Evolutionary conservation across 805 yeast species (phyloP).

Genomic region (Ogataea allantospora): DNA sequence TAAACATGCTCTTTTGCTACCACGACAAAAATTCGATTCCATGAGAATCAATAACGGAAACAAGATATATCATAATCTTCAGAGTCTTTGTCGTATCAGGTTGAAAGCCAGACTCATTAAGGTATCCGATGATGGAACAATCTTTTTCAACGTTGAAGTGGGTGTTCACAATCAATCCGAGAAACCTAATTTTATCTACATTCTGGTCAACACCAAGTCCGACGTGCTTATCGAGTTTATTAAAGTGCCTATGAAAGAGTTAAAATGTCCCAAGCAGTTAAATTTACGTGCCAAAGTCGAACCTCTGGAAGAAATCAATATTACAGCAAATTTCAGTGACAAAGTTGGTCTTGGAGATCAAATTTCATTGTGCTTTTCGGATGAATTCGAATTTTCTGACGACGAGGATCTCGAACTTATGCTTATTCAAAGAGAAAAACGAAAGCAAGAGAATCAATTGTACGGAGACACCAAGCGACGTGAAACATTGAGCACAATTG

Average conservation of each 20-base stretch:
- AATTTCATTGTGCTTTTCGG: slow-evolving; percentile 2
- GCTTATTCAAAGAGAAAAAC: slow-evolving; percentile 6
- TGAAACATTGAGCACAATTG: not conserved
- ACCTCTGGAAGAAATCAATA: slow-evolving; percentile 26
- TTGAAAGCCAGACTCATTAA: not conserved
- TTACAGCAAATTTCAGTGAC: slow-evolving; percentile 39
- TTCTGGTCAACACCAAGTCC: not conserved
- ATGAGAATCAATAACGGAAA: slow-evolving; percentile 34
- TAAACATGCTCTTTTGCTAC: slow-evolving; percentile 30
- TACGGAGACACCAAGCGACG: slow-evolving; percentile 1
- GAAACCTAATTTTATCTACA: slow-evolving; percentile 1
- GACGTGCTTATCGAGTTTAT: slow-evolving; percentile 42
- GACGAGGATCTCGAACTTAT: slow-evolving; percentile 20
- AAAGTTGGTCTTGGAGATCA: slow-evolving; percentile 32
- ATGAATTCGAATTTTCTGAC: slow-evolving; percentile 12
- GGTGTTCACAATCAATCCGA: not conserved
- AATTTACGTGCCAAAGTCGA: slow-evolving; percentile 25
- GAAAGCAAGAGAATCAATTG: not conserved
- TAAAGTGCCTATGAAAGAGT: slow-evolving; percentile 33
- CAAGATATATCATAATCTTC: slow-evolving; percentile 1
- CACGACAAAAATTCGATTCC: slow-evolving; percentile 39
- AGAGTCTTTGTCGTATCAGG: not conserved
- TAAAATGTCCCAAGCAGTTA: slow-evolving; percentile 28
- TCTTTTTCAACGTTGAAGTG: slow-evolving; percentile 1
- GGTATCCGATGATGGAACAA: not conserved